Conservation (phyloP, 768 basidiomycete species). For the Russula griseocarnosa region DNA sequence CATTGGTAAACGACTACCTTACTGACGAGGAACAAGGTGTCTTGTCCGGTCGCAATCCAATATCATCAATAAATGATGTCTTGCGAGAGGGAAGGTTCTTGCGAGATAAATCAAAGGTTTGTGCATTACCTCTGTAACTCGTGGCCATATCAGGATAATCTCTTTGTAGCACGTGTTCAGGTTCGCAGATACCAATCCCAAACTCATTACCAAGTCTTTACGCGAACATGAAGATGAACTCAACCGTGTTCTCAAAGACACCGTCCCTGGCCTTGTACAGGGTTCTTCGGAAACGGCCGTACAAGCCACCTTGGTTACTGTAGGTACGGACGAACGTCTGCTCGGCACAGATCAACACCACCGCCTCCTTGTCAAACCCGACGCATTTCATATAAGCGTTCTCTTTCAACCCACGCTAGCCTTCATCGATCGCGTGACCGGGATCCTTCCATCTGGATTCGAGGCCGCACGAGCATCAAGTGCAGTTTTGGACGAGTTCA, state of each 20-base stretch:
- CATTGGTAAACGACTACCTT: slow-evolving; percentile 81
- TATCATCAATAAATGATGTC: slow-evolving; percentile 91
- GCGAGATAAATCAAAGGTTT: slow-evolving; percentile 77
- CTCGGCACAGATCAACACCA: slow-evolving; percentile 76
- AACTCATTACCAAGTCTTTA: slow-evolving; percentile 61
- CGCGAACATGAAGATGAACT: slow-evolving; percentile 81
- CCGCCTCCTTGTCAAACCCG: slow-evolving; percentile 77
- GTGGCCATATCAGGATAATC: background rate
- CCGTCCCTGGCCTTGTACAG: slow-evolving; percentile 90
- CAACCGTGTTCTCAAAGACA: slow-evolving; percentile 76
- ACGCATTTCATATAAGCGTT: slow-evolving; percentile 91
- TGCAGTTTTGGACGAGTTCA: slow-evolving; percentile 84
- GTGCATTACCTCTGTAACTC: background rate
- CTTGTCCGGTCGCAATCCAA: slow-evolving; percentile 76
- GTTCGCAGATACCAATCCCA: slow-evolving; percentile 85
- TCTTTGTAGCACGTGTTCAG: slow-evolving; percentile 72
- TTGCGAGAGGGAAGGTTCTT: slow-evolving; percentile 76
- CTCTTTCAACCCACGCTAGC: slow-evolving; percentile 92
- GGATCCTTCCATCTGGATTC: slow-evolving; percentile 66
- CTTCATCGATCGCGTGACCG: slow-evolving; percentile 71
- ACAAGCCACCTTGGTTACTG: slow-evolving; percentile 55
- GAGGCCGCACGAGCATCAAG: slow-evolving; percentile 65
- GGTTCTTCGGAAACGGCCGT: slow-evolving; percentile 58
- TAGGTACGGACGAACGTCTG: slow-evolving; percentile 69
- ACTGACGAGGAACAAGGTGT: slow-evolving; percentile 86